Evolutionary conservation across 768 basidiomycete genomes (phyloP).

Genomic region (Jaapia argillacea): DNA sequence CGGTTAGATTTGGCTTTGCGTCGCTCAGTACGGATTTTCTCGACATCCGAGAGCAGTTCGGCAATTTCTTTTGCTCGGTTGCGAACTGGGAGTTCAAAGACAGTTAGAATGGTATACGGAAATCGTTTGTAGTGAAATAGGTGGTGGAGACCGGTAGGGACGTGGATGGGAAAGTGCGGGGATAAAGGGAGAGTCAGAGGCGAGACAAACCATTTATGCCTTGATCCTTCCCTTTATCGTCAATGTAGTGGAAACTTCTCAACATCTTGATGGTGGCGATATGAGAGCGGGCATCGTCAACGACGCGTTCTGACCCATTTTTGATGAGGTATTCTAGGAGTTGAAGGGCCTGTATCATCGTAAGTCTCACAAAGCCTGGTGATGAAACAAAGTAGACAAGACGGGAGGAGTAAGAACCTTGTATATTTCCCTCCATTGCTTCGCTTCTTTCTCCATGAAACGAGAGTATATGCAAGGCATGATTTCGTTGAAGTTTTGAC

Average conservation of each 20-base stretch:
- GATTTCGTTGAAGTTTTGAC: constrained; percentile 98
- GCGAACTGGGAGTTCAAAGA: constrained; percentile 50
- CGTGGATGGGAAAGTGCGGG: too few relatives aligned
- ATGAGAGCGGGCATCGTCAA: constrained; percentile 94
- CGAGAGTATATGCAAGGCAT: constrained; percentile 95
- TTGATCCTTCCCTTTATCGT: constrained; percentile 98
- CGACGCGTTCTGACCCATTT: constrained; percentile 94
- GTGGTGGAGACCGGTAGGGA: too few relatives aligned
- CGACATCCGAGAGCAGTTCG: constrained; percentile 86
- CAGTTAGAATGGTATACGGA: background rate
- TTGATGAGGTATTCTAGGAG: constrained; percentile 94
- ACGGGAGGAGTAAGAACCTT: too few relatives aligned
- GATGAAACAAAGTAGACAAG: too few relatives aligned
- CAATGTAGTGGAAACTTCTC: constrained; percentile 94
- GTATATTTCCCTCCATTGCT: constrained; percentile 98
- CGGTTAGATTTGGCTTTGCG: constrained; percentile 89
- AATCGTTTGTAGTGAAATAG: background rate
- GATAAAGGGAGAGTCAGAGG: too few relatives aligned
- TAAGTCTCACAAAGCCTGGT: too few relatives aligned
- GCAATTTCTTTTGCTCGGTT: constrained; percentile 90
- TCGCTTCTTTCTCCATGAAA: constrained; percentile 97
- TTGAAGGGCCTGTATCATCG: constrained; percentile 80
- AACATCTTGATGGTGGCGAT: constrained; percentile 96
- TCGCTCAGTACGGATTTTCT: constrained; percentile 80
- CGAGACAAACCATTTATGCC: constrained; percentile 90